Evolutionary conservation across 176 grass and related monocot species (phyloP).

Genomic region (Poa pratensis): DNA sequence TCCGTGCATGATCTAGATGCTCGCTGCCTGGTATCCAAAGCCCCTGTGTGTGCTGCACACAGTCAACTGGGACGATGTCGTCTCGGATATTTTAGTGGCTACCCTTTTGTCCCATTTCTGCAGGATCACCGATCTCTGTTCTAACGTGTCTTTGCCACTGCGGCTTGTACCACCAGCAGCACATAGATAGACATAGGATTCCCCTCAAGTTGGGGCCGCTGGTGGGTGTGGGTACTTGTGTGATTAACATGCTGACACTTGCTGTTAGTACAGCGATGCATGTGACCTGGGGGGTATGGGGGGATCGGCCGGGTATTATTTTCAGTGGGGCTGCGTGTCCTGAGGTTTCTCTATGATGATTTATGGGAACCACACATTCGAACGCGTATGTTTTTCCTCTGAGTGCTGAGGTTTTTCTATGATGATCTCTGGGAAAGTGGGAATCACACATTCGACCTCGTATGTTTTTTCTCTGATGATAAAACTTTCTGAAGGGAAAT

Average conservation of each 20-base stretch:
- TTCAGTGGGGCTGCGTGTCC: constrained; percentile 20
- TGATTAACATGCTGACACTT: constrained; percentile 13
- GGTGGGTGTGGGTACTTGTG: constrained; percentile 5
- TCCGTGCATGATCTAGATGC: constrained; percentile 26
- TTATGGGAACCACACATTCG: not conserved
- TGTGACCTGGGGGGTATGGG: constrained; percentile 30
- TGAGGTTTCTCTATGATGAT: not conserved
- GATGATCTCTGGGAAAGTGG: not conserved
- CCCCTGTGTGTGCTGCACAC: not conserved
- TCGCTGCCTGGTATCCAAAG: constrained; percentile 57
- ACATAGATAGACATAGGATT: constrained; percentile 42
- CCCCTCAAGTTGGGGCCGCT: constrained; percentile 35
- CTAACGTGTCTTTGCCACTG: not conserved
- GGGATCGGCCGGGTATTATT: constrained; percentile 12
- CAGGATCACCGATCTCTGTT: not conserved
- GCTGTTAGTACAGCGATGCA: constrained; percentile 22
- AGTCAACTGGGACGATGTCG: constrained; percentile 41
- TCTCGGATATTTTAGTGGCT: constrained; percentile 33
- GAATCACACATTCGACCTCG: not conserved
- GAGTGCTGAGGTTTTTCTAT: not conserved
- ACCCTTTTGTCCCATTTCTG: not conserved
- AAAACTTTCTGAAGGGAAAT: not conserved
- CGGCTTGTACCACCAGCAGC: not conserved
- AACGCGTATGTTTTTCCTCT: no score
- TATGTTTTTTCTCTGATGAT: not conserved